phyloP scores from a whole-genome alignment of 345 rosid species.

The Luvunga scandens region DNA sequence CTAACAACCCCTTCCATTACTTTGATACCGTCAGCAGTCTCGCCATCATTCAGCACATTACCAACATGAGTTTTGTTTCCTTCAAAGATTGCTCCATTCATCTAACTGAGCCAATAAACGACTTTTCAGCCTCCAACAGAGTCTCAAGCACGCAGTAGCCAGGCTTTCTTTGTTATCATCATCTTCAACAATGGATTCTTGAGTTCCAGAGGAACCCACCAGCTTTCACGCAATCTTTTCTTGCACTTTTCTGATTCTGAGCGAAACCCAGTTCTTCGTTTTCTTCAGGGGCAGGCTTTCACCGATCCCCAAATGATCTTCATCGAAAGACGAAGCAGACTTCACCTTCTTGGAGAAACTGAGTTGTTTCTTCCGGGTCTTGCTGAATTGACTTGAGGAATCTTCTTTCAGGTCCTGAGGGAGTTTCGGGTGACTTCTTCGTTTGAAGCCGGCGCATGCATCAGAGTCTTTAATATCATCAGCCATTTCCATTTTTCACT shows the following conservation, averaged over 20 bases:
- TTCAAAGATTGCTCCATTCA: slow-evolving; percentile 44
- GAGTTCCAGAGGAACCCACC: slow-evolving; percentile 20
- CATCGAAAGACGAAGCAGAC: slow-evolving; percentile 17
- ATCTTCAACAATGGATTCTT: slow-evolving; percentile 6
- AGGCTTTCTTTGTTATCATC: slow-evolving; percentile 21
- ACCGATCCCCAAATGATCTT: neutral
- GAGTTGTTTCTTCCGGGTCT: neutral
- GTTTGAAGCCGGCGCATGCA: slow-evolving; percentile 10
- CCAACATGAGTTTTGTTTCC: slow-evolving; percentile 19
- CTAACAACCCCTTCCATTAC: slow-evolving; percentile 30
- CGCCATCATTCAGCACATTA: slow-evolving; percentile 20
- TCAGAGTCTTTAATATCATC: slow-evolving; percentile 14
- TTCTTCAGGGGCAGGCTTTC: neutral
- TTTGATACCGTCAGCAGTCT: slow-evolving; percentile 21
- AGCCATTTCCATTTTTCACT: slow-evolving; percentile 4
- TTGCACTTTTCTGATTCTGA: slow-evolving; percentile 21
- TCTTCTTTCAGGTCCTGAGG: slow-evolving; percentile 20
- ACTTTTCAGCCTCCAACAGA: slow-evolving; percentile 57
- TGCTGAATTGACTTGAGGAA: slow-evolving; percentile 18
- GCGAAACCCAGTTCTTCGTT: slow-evolving; percentile 19
- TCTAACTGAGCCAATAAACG: slow-evolving; percentile 46
- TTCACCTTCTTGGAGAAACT: slow-evolving; percentile 15
- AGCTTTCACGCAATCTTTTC: slow-evolving; percentile 12
- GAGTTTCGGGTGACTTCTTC: slow-evolving; percentile 14
- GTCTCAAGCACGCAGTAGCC: slow-evolving; percentile 20